phyloP scores from a whole-genome alignment of 768 basidiomycete genomes.

The Leccinum subgranulosum region DNA sequence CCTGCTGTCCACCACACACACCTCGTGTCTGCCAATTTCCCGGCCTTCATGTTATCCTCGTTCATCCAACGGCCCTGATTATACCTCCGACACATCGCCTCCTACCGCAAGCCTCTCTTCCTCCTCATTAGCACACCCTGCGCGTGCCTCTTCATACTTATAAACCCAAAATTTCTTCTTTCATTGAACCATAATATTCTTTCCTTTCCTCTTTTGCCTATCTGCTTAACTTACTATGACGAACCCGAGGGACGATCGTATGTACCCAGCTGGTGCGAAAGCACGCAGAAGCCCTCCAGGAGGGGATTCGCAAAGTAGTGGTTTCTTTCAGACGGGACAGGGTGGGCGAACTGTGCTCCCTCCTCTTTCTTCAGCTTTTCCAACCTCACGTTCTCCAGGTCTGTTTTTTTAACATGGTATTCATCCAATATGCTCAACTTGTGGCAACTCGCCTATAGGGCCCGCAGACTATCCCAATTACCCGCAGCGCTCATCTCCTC shows the following conservation, averaged over 20 bases:
- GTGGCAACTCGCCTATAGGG: slow-evolving; percentile 53
- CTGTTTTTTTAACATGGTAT: slow-evolving; percentile 60
- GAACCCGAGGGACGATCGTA: slow-evolving; percentile 68
- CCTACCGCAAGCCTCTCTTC: slow-evolving; percentile 33
- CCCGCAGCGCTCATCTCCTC: slow-evolving; percentile 61
- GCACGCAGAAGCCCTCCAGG: slow-evolving; percentile 62
- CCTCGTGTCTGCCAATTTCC: slow-evolving; percentile 46
- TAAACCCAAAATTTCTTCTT: slow-evolving; percentile 55
- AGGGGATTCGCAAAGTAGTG: slow-evolving; percentile 56
- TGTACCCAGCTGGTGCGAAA: slow-evolving; percentile 62
- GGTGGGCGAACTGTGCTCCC: slow-evolving; percentile 88
- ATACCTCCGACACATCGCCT: slow-evolving; percentile 38
- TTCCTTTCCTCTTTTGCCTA: slow-evolving; percentile 53
- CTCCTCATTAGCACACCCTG: slow-evolving; percentile 42
- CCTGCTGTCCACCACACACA: slow-evolving; percentile 39
- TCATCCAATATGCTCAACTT: slow-evolving; percentile 56
- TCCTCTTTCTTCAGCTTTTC: slow-evolving; percentile 81
- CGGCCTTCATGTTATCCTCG: slow-evolving; percentile 49
- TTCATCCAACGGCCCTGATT: slow-evolving; percentile 45
- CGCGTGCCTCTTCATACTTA: slow-evolving; percentile 42
- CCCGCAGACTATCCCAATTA: slow-evolving; percentile 57
- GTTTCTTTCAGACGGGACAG: slow-evolving; percentile 76
- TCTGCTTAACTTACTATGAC: slow-evolving; percentile 62
- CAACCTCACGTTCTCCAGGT: slow-evolving; percentile 90
- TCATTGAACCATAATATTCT: slow-evolving; percentile 41